These are phyloP conservation scores for Hanseniaspora taiwanica DNA, from an alignment of 805 yeast species.

Conservation along the genomic window DNA sequence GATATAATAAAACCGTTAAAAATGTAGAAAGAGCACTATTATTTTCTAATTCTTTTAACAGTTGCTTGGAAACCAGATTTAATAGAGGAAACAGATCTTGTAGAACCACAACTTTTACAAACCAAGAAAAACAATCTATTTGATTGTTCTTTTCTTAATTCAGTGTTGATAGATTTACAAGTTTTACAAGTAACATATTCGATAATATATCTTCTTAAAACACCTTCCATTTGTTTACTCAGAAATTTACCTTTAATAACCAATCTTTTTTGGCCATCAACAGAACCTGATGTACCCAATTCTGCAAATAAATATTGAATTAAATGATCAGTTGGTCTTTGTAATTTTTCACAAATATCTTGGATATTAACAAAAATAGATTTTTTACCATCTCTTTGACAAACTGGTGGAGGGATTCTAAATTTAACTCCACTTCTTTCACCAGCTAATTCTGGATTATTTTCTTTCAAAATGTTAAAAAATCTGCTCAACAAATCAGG, in stretches of 20 bases:
- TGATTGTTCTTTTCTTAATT: constrained; percentile 85
- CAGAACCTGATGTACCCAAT: constrained; percentile 98
- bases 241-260: constrained; percentile 97
- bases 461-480: constrained; percentile 71
- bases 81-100: constrained; percentile 92
- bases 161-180: constrained; percentile 95
- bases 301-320: constrained; percentile 96
- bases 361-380: constrained; percentile 93
- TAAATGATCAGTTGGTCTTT: constrained; percentile 93
- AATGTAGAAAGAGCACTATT: constrained; percentile 7
- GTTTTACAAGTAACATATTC: constrained; percentile 99
- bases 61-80: constrained; percentile 99
- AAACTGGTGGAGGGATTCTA: constrained; percentile 94
- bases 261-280: constrained; percentile 94
- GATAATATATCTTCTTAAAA: constrained; percentile 86
- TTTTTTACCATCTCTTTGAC: constrained; percentile 97
- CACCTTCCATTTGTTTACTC: constrained; percentile 94
- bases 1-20: too few relatives aligned
- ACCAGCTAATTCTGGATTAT: constrained; percentile 97
- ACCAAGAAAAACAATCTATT: constrained; percentile 95
- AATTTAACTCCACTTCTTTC: constrained; percentile 85
- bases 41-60: constrained; percentile 66
- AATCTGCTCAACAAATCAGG: constrained; percentile 70
- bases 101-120: constrained; percentile 95
- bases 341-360: constrained; percentile 85